Evolutionary conservation across 441 rosid genomes (phyloP), one percentile per base, ranked within the genome.

Genomic region (Gossypium lobatum): DNA sequence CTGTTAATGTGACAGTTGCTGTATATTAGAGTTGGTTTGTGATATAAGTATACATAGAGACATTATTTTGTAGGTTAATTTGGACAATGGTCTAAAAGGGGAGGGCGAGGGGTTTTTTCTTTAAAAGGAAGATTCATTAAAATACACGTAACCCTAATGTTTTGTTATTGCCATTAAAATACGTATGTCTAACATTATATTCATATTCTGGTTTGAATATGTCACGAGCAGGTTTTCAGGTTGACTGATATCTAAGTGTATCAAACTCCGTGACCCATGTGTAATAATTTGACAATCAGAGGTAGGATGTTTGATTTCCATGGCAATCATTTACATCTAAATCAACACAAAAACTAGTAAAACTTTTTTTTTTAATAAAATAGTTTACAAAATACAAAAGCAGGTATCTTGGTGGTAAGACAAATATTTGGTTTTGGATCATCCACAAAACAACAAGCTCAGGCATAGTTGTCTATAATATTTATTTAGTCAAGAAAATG

Each of bases 221-320:
- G 25, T 70, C 73, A 70, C 34, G 63, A 54, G 63, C 61, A 18
- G 18, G 63, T 18, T 70, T 55, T 70, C 28, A 34, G 50, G 46
- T 54, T 70, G 46, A 68, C 16, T 54, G 63, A 55, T 5, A 7
- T 20, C 60, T n/a, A 39, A 34, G 10, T 17, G 5, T 9, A 28
- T 70, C 64, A 34, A 71, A 61, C 28, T 70, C 65, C 64, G 74
- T 71, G 74, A 71, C 37, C 16, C 64, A 14, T 14, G 14, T 14
- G 16, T 10, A 7, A 21, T 0, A 6, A 10, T 5, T 6, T 53
- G 4, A 42, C 28, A 39, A 20, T 11, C 16, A 18, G 64, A 20
- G 6, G 42, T 3, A 2, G 6, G 52, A 6, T 34, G 55, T 10
- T 34, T 62, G 58, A 71, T 62, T 39, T 72, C 14, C 59, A 9